Evolutionary conservation across 768 basidiomycete genomes (phyloP).

Genomic region (Termitomyces sp.): DNA sequence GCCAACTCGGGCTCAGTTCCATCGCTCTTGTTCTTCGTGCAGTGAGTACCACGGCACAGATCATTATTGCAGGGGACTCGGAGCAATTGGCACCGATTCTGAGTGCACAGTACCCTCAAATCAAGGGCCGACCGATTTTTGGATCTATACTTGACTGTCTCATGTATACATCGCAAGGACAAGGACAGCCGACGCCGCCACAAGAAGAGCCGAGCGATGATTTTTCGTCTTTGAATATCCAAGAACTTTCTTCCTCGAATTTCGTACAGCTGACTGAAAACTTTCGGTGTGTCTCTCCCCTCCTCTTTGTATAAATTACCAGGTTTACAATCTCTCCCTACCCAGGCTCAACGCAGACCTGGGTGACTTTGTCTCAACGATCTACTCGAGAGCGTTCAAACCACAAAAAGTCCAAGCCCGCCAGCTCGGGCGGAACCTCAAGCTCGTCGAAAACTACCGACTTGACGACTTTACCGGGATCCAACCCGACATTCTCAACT

Average conservation of each 20-base stretch:
- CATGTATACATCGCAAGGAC: slow-evolving; percentile 25
- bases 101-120: slow-evolving; percentile 40
- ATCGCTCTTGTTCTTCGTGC: slow-evolving; percentile 42
- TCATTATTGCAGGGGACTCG: slow-evolving; percentile 49
- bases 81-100: slow-evolving; percentile 51
- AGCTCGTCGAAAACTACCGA: slow-evolving; percentile 18
- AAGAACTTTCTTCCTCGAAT: slow-evolving; percentile 24
- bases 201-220: neutral
- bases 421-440: slow-evolving; percentile 33
- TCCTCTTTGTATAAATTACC: too few relatives aligned
- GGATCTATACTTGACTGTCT: slow-evolving; percentile 47
- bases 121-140: slow-evolving; percentile 35
- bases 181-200: slow-evolving; percentile 2
- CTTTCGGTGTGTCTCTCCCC: slow-evolving; percentile 41
- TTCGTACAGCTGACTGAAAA: slow-evolving; percentile 49
- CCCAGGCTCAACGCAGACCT: slow-evolving; percentile 46
- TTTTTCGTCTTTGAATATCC: slow-evolving; percentile 11
- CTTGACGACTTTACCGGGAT: slow-evolving; percentile 18
- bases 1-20: slow-evolving; percentile 44
- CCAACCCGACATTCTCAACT: slow-evolving; percentile 17
- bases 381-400: slow-evolving; percentile 45
- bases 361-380: slow-evolving; percentile 50
- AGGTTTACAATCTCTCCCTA: too few relatives aligned
- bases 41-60: slow-evolving; percentile 31
- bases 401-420: slow-evolving; percentile 43